Conservation (phyloP, 2,329 filamentous ascomycete genomes). For the Paraphaeosphaeria minitans region DNA sequence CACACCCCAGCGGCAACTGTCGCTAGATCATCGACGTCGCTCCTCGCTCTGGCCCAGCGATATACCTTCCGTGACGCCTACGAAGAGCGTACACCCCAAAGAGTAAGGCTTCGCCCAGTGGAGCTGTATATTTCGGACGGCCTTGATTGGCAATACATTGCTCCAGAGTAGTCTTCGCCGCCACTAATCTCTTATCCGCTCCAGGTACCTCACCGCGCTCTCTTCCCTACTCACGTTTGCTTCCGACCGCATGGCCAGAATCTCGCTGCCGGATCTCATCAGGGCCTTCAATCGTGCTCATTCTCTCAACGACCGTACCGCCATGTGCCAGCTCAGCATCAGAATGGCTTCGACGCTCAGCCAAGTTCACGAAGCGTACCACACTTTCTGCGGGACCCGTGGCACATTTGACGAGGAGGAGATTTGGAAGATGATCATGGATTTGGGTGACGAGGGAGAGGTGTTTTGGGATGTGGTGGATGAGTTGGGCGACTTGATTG, state of each 20-base stretch:
- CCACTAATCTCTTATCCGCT: neutral
- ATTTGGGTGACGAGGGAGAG: neutral
- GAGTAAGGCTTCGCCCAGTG: neutral
- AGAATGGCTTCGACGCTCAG: neutral
- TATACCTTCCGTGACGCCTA: neutral
- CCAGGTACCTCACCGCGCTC: neutral
- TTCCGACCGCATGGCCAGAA: neutral
- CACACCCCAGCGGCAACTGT: neutral
- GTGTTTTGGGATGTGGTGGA: slow-evolving; percentile 2
- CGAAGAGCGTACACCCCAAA: slow-evolving; percentile 1
- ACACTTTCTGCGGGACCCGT: neutral
- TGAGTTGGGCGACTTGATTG: slow-evolving; percentile 2
- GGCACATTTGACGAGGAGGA: neutral
- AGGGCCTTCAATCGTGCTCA: neutral
- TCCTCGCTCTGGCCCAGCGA: neutral
- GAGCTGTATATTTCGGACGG: too few relatives aligned
- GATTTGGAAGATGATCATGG: slow-evolving; percentile 1
- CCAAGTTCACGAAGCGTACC: neutral
- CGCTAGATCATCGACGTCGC: neutral
- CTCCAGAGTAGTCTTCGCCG: neutral
- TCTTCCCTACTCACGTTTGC: neutral
- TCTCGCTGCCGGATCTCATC: neutral
- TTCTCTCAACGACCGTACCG: neutral
- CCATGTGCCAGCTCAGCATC: neutral
- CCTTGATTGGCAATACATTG: too few relatives aligned